phyloP scores from a whole-genome alignment of 306 rosid genomes.

The Trichosanthes truncata region DNA sequence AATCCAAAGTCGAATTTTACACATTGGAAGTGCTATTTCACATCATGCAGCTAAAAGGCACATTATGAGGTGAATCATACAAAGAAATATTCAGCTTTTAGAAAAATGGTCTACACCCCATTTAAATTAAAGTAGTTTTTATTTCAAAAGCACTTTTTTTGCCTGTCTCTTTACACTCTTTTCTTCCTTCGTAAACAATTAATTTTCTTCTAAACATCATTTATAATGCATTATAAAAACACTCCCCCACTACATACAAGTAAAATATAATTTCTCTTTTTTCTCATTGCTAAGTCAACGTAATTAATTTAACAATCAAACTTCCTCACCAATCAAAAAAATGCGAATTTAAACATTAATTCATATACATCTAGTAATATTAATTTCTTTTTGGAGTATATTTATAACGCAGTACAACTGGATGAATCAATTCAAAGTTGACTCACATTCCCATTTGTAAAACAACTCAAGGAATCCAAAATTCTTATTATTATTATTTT shows the following conservation, averaged over 20 bases:
- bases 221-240: not conserved
- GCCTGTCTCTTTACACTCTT: not conserved
- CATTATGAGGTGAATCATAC: not conserved
- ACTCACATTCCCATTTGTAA: conserved; percentile 19
- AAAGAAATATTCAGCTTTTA: not conserved
- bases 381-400: not conserved
- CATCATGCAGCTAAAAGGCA: not conserved
- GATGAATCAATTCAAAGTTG: conserved; percentile 43
- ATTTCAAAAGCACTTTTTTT: not conserved
- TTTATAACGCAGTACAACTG: conserved; percentile 12
- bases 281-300: not conserved
- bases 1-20: not conserved
- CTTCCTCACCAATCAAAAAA: not conserved
- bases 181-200: not conserved
- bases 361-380: not conserved
- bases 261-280: not conserved
- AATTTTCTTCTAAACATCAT: not conserved
- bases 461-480: conserved; percentile 29
- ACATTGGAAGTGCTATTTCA: not conserved
- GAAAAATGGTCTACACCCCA: not conserved
- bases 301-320: not conserved
- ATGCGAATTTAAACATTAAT: not conserved
- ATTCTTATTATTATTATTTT: not conserved
- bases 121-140: not conserved
- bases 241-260: not conserved